These are phyloP conservation scores for Populus tomentosa DNA, from an alignment of 441 rosid genomes.

Conservation along the genomic window DNA sequence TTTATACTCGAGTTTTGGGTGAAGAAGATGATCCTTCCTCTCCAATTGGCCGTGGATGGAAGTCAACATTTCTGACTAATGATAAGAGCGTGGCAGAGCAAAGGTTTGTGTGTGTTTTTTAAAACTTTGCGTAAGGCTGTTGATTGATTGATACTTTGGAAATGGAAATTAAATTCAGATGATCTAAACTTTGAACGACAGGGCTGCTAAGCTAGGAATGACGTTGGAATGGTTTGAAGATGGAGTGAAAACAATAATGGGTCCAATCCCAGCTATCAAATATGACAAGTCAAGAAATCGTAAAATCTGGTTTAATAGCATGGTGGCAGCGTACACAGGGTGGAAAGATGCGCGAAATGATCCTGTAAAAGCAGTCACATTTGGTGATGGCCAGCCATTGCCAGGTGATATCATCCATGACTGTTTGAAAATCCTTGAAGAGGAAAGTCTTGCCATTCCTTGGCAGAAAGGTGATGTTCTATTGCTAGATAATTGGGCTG, in stretches of 20 bases:
- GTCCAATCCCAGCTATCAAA: constrained; percentile 76
- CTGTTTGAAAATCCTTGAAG: constrained; percentile 64
- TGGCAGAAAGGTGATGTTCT: constrained; percentile 87
- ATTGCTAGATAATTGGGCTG: constrained; percentile 79
- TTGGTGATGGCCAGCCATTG: constrained; percentile 65
- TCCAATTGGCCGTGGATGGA: constrained; percentile 95
- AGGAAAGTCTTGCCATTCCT: constrained; percentile 69
- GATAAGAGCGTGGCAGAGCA: constrained; percentile 64
- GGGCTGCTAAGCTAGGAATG: constrained; percentile 80
- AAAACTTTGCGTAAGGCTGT: no score
- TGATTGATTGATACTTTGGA: background rate
- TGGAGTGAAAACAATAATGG: constrained; percentile 70
- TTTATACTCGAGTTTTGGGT: constrained; percentile 64
- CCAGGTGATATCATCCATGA: constrained; percentile 54
- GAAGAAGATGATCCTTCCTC: constrained; percentile 88
- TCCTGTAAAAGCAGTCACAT: constrained; percentile 70
- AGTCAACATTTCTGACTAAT: constrained; percentile 79
- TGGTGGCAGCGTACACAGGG: constrained; percentile 88
- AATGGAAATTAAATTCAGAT: background rate
- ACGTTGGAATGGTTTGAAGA: constrained; percentile 74
- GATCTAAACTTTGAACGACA: constrained; percentile 14
- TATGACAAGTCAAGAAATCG: constrained; percentile 56
- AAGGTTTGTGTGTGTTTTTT: constrained; percentile 40
- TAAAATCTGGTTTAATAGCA: constrained; percentile 88
- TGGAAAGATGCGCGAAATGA: constrained; percentile 79